Conservation (phyloP, 2,329 filamentous ascomycete genomes). For the Microsporum canis region DNA sequence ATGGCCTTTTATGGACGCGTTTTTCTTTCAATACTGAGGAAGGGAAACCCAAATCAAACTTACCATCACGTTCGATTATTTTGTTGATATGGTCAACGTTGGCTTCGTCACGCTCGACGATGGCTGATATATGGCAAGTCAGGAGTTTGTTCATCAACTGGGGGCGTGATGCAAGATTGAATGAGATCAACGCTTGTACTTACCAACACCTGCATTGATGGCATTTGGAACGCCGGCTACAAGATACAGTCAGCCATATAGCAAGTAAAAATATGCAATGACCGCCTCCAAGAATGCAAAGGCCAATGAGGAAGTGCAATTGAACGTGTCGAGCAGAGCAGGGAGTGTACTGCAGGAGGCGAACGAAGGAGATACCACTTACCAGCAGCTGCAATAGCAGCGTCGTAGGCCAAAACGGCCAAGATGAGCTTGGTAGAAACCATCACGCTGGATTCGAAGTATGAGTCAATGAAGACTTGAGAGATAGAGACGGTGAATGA, state of each 20-base stretch:
- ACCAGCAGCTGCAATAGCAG: conserved; percentile 15
- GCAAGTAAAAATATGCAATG: neutral
- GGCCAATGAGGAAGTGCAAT: neutral
- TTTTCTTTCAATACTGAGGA: neutral
- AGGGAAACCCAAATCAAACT: neutral
- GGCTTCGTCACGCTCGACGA: neutral
- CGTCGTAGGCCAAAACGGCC: conserved; percentile 16
- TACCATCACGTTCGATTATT: conserved; percentile 9
- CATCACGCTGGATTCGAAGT: conserved; percentile 6
- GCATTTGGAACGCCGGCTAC: neutral
- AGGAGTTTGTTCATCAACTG: neutral
- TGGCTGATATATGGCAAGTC: neutral
- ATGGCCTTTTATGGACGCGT: neutral
- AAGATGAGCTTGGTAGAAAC: conserved; percentile 16
- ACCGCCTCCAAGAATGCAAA: neutral
- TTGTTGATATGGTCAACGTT: neutral
- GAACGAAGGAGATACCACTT: conserved; percentile 11
- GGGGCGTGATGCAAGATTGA: neutral
- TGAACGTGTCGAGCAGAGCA: neutral
- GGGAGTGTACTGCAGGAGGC: neutral
- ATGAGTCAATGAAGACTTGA: neutral
- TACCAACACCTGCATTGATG: neutral
- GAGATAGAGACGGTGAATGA: neutral
- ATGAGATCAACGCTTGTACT: neutral
- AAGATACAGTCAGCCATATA: neutral